Evolutionary conservation across 2,329 filamentous ascomycete genomes (phyloP).

Genomic region (Penicillium vulpinum): DNA sequence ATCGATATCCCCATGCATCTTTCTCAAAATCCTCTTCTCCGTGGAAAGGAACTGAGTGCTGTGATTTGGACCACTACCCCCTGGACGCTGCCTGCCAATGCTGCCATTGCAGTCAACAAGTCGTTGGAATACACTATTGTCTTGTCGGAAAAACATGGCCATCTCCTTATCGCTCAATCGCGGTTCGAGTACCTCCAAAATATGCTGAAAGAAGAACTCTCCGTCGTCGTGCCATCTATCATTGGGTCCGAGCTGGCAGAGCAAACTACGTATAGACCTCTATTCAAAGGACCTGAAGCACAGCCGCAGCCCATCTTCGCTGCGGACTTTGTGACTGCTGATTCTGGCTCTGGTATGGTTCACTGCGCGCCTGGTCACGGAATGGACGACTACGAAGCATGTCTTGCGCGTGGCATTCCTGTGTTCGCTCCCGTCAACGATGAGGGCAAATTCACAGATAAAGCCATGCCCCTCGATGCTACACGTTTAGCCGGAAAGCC

Average conservation of each 20-base stretch:
- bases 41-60: slow-evolving; percentile 63
- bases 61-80: slow-evolving; percentile 99
- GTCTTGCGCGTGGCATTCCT: slow-evolving; percentile 67
- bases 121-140: slow-evolving; percentile 74
- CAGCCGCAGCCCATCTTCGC: slow-evolving; percentile 69
- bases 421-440: slow-evolving; percentile 83
- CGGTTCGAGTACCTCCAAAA: slow-evolving; percentile 62
- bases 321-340: slow-evolving; percentile 83
- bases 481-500: slow-evolving; percentile 66
- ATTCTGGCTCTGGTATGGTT: slow-evolving; percentile 93
- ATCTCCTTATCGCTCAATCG: slow-evolving; percentile 70
- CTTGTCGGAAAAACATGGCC: slow-evolving; percentile 54
- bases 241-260: slow-evolving; percentile 65
- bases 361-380: slow-evolving; percentile 93
- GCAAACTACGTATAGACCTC: slow-evolving; percentile 66
- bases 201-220: slow-evolving; percentile 52
- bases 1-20: slow-evolving; percentile 49
- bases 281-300: slow-evolving; percentile 62
- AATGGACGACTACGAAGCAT: slow-evolving; percentile 91
- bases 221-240: slow-evolving; percentile 58
- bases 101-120: slow-evolving; percentile 77
- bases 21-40: slow-evolving; percentile 39
- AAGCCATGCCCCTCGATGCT: slow-evolving; percentile 72
- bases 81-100: slow-evolving; percentile 94
- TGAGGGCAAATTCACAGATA: slow-evolving; percentile 74